Evolutionary conservation across 805 yeast species (phyloP).

Genomic region (Zygoascus biomembranicola): DNA sequence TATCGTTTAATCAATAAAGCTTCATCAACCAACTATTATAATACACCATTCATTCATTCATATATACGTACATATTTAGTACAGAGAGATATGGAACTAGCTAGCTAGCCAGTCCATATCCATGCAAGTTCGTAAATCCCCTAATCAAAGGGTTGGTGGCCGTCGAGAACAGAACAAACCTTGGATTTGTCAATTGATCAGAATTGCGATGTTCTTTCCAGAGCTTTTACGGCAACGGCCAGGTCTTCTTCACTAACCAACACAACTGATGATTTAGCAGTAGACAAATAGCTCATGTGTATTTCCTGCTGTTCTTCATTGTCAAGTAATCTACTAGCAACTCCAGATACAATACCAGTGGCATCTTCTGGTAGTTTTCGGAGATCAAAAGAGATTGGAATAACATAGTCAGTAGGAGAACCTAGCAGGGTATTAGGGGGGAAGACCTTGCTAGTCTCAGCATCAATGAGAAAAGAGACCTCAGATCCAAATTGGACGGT

Average conservation of each 20-base stretch:
- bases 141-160: too few species aligned
- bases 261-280: conserved; percentile 52
- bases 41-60: too few species aligned
- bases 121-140: too few species aligned
- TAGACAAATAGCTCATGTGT: conserved; percentile 47
- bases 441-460: conserved; percentile 25
- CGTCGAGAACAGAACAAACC: too few species aligned
- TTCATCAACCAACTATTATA: neutral
- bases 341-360: conserved; percentile 60
- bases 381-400: conserved; percentile 51
- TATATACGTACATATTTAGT: too few species aligned
- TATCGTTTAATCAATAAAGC: neutral
- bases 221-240: conserved; percentile 23
- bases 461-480: conserved; percentile 25
- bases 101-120: too few species aligned
- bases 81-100: too few species aligned
- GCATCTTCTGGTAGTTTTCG: conserved; percentile 46
- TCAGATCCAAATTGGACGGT: conserved; percentile 23
- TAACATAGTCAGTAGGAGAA: conserved; percentile 45
- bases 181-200: neutral
- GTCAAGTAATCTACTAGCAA: conserved; percentile 44
- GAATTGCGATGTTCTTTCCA: neutral
- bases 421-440: conserved; percentile 48
- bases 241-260: conserved; percentile 48
- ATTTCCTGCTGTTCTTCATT: conserved; percentile 27